Base-by-base conservation (phyloP, 176 grass and related monocot species). In the Carex cristatella region DNA sequence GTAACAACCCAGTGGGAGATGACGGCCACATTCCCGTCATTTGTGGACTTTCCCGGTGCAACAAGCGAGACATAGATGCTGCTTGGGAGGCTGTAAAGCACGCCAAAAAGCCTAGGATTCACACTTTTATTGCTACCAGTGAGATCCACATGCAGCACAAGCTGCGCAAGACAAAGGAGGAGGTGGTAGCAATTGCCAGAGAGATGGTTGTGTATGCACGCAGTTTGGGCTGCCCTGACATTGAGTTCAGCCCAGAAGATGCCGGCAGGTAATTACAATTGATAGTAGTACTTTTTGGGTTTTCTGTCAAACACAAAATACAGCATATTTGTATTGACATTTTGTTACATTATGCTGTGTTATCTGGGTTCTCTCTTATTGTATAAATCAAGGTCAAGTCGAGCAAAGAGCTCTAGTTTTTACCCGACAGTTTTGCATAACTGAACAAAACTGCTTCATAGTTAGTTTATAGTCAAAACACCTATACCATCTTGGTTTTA, bases 201-300 rank as follows among this genome's bases (percentile, higher is more conserved):
- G 90, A 94, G 57, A 94, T 92, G 92, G 92, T 99, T 57, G 91
- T 93, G 0, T 99, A 99, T 85, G 91, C 93, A 0, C 88, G 90
- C 79, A 91, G 90, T 88, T 87, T 99, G 0, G 96, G 96, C 2
- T 99, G 96, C 51, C 72, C 78, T 7, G 96, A 99, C 38, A 86
- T 99, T 51, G 93, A 99, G 46, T 99, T 99, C 82, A 92, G 96
- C 72, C 91, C 96, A 0, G 96, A 99, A 86, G 93, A 99, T 18
- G 93, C 96, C 27, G 96, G 96, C 53, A 95, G 96, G 96, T 99
- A 18, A 56, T 57, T 78, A 56, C 51, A 32, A 78, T 51, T 49
- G 40, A 72, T 27, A 44, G 2, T n/a, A 46, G 44, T 46, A 46
- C 44, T 46, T 46, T 8, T 46, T 11, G 40, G 7, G 3, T 51